Evolutionary conservation across 371 early-diverging fungal species (phyloP), one percentile per base, ranked within the genome.

Genomic region (Mortierella sp.): DNA sequence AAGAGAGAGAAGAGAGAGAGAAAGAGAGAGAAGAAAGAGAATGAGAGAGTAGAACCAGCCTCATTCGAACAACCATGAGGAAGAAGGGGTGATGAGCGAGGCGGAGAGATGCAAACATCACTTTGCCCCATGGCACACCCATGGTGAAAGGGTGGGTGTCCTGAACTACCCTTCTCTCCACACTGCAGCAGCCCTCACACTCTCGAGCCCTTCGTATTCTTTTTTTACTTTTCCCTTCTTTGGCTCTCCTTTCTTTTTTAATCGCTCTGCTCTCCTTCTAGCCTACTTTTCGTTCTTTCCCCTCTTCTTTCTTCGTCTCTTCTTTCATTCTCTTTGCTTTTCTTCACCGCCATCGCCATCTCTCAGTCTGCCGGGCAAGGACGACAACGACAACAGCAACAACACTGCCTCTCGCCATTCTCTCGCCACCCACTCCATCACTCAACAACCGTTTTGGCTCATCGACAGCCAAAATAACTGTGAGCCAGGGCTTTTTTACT

Each of bases 401-500:
- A 57, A 13, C n/a, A n/a, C 26, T 31, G 19, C 34, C 28, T 61
- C 34, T 9, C 34, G 50, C 67, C 40, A 67, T 40, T 67, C 37
- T 19, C 54, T 54, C 54, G 54, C 9, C 61, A 19, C 61, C 14
- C 67, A 37, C 67, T 34, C 64, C 34, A 40, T 40, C 11, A 34
- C 43, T 61, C 43, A 37, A 67, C 67, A 24, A 37, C 24, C 43
- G 37, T 67, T 67, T 37, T 67, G 67, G 67, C 67, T 67, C 67
- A 37, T 67, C 40, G 40, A 16, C 67, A 37, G 21, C 67, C 31
- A 61, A 59, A 67, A 37, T 19, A 67, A 37, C 21, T 37, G 40
- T 40, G 67, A 67, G 67, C 67, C 67, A 67, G 40, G 67, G 67
- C 67, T 40, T 67, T 64, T 40, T 40, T 40, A n/a, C 43, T 40